These are phyloP conservation scores for Fermentozyma sake DNA, from an alignment of 1,139 yeast genomes.

Conservation along the genomic window DNA sequence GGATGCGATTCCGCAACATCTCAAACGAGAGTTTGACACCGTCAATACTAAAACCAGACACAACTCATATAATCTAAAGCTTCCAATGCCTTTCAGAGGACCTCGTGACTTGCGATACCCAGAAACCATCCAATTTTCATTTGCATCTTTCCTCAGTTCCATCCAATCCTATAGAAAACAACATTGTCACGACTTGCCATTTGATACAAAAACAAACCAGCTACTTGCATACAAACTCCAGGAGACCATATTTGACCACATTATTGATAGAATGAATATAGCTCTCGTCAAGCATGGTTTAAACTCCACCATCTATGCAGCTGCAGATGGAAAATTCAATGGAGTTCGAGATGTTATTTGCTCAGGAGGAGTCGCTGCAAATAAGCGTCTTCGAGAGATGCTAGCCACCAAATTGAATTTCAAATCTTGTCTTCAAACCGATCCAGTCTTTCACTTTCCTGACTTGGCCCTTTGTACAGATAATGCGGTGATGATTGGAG, in stretches of 20 bases:
- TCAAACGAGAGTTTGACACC: slow-evolving; percentile 15
- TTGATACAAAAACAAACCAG: slow-evolving; percentile 20
- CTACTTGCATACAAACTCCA: slow-evolving; percentile 63
- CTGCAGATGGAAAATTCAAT: slow-evolving; percentile 31
- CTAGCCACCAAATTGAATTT: slow-evolving; percentile 32
- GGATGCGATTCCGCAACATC: slow-evolving; percentile 20
- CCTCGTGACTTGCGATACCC: slow-evolving; percentile 30
- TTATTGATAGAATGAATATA: slow-evolving; percentile 57
- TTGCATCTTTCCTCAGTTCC: slow-evolving; percentile 70
- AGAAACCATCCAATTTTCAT: slow-evolving; percentile 52
- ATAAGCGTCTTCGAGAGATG: slow-evolving; percentile 50
- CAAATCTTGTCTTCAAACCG: slow-evolving; percentile 4
- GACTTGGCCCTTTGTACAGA: slow-evolving; percentile 78
- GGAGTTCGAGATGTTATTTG: slow-evolving; percentile 61
- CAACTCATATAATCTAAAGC: slow-evolving; percentile 17
- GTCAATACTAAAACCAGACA: slow-evolving; percentile 19
- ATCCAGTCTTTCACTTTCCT: slow-evolving; percentile 54
- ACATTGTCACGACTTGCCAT: slow-evolving; percentile 5
- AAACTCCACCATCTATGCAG: slow-evolving; percentile 5
- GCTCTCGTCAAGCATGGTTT: slow-evolving; percentile 40
- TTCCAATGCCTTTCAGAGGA: slow-evolving; percentile 31
- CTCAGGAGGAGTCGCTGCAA: slow-evolving; percentile 95
- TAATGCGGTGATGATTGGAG: slow-evolving; percentile 95
- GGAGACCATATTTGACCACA: slow-evolving; percentile 64
- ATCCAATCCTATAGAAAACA: slow-evolving; percentile 32